Base-by-base conservation (phyloP, 768 basidiomycete species). In the Serendipita indica region DNA sequence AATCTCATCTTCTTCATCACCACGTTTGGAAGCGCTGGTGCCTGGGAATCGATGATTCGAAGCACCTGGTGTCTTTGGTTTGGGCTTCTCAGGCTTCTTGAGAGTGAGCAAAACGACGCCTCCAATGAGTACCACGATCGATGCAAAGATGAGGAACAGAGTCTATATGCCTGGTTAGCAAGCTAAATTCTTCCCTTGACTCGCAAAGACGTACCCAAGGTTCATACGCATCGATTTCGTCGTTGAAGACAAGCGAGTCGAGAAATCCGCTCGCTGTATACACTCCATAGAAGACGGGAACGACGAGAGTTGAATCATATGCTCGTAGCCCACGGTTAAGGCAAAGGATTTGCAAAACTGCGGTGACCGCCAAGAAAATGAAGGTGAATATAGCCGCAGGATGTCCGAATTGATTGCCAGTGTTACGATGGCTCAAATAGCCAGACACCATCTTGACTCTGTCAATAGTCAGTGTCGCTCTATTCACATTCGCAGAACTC, bases 21-120 rank as follows among this genome's bases (percentile, higher is more conserved):
- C 30, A 18, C n/a, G 22, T 10, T 54, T 33, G 25, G 22, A n/a
- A 7, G 22, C 30, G 49, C 49, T 28, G 32, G 49, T 10, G 22
- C 49, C 25, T n/a, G 7, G 20, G 10, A 28, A 7, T 16, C 4
- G 22, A 22, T 28, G 22, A 30, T 16, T 54, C 20, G 49, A 20
- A 10, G 5, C 32, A 22, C 13, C 43, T 25, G 49, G n/a, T 28
- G 49, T 18, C 10, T 4, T 54, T 28, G 32, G 67, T 64, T 54
- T 75, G 72, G 68, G 62, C n/a, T n/a, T n/a, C 34, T 88, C 86
- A 0, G 89, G 84, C 65, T 93, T 91, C 74, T 97, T 93, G 72
- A 88, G 82, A 2, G 91, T 93, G 25, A 97, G 75, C 1, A 97
- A 79, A n/a, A 93, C 85, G 57, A 98, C 94, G 7, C 94, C 93